Evolutionary conservation across 1,284 basidiomycete genomes (phyloP), one percentile per base, ranked within the genome.

Genomic region (Neonothopanus nambi): DNA sequence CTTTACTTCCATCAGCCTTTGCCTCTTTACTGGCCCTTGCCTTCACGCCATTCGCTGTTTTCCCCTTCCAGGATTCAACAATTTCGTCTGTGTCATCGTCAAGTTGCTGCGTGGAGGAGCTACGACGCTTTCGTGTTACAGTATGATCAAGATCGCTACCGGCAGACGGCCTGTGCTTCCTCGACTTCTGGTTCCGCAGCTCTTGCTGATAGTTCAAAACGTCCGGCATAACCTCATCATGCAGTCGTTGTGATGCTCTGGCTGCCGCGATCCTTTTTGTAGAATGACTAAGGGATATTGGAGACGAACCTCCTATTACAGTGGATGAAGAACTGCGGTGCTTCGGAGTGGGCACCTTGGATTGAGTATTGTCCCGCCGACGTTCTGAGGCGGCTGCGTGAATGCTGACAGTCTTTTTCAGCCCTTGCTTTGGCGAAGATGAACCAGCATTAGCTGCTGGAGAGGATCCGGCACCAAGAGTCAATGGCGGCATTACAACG

Each of bases 211-310:
- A 93, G 54, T 72, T 78, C 42, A 83, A 61, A 9, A 91, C 74
- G 61, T 94, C 91, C 0, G 89, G 86, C 83, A 92, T 91, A 55
- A 91, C 72, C 57, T 78, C 79, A 12, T 88, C 79, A 35, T 78
- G 79, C 39, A 94, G 67, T 59, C 73, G 77, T 58, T 80, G 73
- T 3, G 73, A 76, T 2, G 90, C 91, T 60, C 78, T 82, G 13
- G 76, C 75, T 1, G 91, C 89, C 8, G 91, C 91, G 18, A 71
- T 75, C 24, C 85, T 75, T 61, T 71, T 75, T 18, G 73, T 70
- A 28, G 62, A 20, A 9, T 37, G 30, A 48, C 17, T 28, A 23
- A 37, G 9, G 18, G 23, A 30, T 33, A 26, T 39, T 17, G 39
- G 50, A 5, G 43, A 38, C 13, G 23, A 28, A 17, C 38, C 36